A percentile compares a stretch with the other conserved stretches of the same genome.
Conservation (phyloP, 768 basidiomycete genomes). For the Hemileccinum impolitum region DNA sequence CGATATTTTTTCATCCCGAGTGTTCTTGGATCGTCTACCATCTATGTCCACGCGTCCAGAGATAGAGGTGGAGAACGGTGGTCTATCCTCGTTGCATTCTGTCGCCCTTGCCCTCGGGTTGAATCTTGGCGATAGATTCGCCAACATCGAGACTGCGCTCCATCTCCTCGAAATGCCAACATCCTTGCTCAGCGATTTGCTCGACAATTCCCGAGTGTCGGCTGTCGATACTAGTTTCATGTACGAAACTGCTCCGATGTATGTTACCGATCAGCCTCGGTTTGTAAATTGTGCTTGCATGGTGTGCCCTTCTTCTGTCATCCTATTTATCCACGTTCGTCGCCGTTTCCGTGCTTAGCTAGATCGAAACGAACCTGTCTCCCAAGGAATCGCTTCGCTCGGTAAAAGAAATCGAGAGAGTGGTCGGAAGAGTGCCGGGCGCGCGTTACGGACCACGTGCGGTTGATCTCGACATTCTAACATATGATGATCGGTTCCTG, state of each 20-base stretch:
- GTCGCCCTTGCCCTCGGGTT: constrained; percentile 83
- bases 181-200: constrained; percentile 22
- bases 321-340: background rate
- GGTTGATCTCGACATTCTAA: constrained; percentile 84
- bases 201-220: constrained; percentile 27
- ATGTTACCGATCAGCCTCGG: constrained; percentile 82
- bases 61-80: no score
- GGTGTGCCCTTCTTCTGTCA: constrained; percentile 43
- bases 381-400: constrained; percentile 57
- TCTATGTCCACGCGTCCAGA: no score
- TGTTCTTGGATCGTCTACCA: background rate
- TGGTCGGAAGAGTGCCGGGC: constrained; percentile 75
- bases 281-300: constrained; percentile 93
- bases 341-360: background rate
- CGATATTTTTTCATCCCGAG: background rate
- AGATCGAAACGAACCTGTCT: constrained; percentile 71
- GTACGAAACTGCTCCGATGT: constrained; percentile 97
- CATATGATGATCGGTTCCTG: constrained; percentile 61
- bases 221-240: constrained; percentile 82
- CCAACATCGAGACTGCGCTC: constrained; percentile 77
- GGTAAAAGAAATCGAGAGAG: constrained; percentile 69
- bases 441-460: constrained; percentile 84
- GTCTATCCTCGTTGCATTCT: constrained; percentile 19
- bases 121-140: constrained; percentile 85
- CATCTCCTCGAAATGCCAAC: constrained; percentile 58